Base-by-base conservation (phyloP, 176 grass and related monocot genomes). In the Typha latifolia region DNA sequence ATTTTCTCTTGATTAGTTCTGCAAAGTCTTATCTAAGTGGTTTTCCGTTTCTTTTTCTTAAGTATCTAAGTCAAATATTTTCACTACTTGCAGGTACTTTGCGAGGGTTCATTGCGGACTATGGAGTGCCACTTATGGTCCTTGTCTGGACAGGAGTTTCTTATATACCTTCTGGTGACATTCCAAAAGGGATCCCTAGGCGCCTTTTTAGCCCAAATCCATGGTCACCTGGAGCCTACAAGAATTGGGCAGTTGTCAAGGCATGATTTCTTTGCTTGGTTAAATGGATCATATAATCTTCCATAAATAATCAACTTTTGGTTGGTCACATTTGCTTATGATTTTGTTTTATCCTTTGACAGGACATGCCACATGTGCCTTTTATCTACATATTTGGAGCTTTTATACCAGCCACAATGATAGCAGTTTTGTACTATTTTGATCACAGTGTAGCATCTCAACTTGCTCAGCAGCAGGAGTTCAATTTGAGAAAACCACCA, bases 371-470 rank as follows among this genome's bases (percentile, higher is more conserved):
- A 47, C 74, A 94, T 69, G 85, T 99, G 61, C 95, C 95, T 15
- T 83, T 87, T 68, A 32, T 90, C 62, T 99, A 99, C 79, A 99
- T 99, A 37, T 32, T 99, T 21, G 95, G 89, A 12, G 89, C 95
- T 65, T 94, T 99, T 79, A 83, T 99, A 74, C 95, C 95, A 14
- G 95, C 95, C 21, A 99, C 89, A 0, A 94, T 99, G 95, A 99
- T 99, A 62, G 86, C 95, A 69, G 95, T 99, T 62, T 79, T 99
- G 16, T 99, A 99, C 66, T 99, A 90, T 52, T 99, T 99, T 7
- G 95, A 99, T 80, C 95, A 99, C 69, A 99, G 95, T 9, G 95
- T 99, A 10, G 95, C 95, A 16, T 99, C 95, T 72, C 95, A 99
- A 56, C 86, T 99, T 62, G 89, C 95, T 62, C 95, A 99, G 80